A percentile compares a stretch with the other conserved stretches of the same genome.
These are phyloP conservation scores for Dothistroma pini DNA, from an alignment of 2,329 filamentous ascomycete genomes.

Conservation along the genomic window DNA sequence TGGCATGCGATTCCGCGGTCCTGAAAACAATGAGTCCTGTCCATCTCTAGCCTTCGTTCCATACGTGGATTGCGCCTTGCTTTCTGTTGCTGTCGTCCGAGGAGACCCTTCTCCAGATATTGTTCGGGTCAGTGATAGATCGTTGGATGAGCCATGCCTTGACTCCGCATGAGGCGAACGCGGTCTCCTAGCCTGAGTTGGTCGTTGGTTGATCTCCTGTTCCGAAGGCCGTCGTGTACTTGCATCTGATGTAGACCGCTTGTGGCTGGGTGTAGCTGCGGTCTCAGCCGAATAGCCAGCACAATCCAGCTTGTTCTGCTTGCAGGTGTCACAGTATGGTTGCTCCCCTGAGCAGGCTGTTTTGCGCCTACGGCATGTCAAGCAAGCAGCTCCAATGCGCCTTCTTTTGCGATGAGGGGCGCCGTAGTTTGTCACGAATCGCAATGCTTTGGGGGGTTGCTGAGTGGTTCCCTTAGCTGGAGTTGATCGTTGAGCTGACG, in stretches of 20 bases:
- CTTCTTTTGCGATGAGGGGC: conserved; percentile 74
- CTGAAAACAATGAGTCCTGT: conserved; percentile 30
- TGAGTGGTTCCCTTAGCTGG: conserved; percentile 5
- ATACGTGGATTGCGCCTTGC: conserved; percentile 8
- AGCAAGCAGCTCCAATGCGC: conserved; percentile 68
- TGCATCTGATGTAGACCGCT: conserved; percentile 18
- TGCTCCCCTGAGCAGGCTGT: conserved; percentile 47
- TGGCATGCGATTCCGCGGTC: conserved; percentile 62
- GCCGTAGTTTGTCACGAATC: conserved; percentile 79
- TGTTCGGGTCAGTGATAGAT: conserved; percentile 8
- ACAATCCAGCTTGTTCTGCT: conserved; percentile 48
- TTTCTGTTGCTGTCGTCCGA: conserved; percentile 5
- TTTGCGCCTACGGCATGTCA: conserved; percentile 49
- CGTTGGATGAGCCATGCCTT: conserved; percentile 6
- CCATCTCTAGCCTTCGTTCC: conserved; percentile 12
- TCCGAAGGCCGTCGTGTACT: conserved; percentile 6
- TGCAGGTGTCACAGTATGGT: conserved; percentile 45
- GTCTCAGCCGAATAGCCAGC: conserved; percentile 44
- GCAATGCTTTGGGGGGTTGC: conserved; percentile 35
- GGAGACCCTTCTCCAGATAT: conserved; percentile 16
- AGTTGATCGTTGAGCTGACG: conserved; percentile 4
- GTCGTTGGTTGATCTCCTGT: not conserved
- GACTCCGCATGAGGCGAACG: not conserved
- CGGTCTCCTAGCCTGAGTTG: conserved; percentile 1
- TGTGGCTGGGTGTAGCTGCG: conserved; percentile 13